Percentiles rank a stretch among this genome's conserved stretches.
phyloP scores from a whole-genome alignment of 2,329 filamentous ascomycete species.

The Calonectria leucothoes region DNA sequence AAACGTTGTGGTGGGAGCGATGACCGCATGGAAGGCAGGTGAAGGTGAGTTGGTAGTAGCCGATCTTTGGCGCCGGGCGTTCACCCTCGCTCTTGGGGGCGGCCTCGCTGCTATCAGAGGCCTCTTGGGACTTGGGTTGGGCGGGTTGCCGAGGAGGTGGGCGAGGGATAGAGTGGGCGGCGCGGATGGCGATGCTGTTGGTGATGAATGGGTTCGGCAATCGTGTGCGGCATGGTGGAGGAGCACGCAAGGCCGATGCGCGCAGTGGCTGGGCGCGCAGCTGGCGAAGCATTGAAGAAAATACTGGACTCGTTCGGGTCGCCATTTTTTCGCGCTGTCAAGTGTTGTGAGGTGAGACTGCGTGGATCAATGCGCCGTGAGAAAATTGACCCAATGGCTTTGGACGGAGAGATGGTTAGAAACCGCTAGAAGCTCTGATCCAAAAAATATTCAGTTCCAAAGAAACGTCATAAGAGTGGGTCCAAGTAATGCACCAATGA shows the following conservation, averaged over 20 bases:
- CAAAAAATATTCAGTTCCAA: slow-evolving; percentile 2
- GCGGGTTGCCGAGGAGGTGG: slow-evolving; percentile 38
- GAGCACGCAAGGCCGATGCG: slow-evolving; percentile 24
- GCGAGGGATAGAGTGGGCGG: slow-evolving; percentile 51
- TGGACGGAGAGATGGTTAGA: background rate
- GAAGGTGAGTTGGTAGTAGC: slow-evolving; percentile 89
- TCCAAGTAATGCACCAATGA: slow-evolving; percentile 1
- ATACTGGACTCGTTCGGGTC: slow-evolving; percentile 36
- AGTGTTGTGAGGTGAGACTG: background rate
- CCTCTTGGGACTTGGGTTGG: slow-evolving; percentile 18
- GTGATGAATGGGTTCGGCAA: slow-evolving; percentile 28
- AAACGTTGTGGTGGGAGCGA: slow-evolving; percentile 86
- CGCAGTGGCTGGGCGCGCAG: slow-evolving; percentile 29
- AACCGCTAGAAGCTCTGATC: slow-evolving; percentile 32
- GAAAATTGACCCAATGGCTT: slow-evolving; percentile 3
- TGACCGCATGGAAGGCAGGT: slow-evolving; percentile 88
- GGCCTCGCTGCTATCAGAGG: slow-evolving; percentile 26
- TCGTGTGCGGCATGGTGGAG: slow-evolving; percentile 17
- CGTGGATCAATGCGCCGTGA: background rate
- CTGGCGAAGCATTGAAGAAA: slow-evolving; percentile 32
- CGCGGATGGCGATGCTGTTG: slow-evolving; percentile 37
- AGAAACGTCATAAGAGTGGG: slow-evolving; percentile 21
- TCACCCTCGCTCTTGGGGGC: slow-evolving; percentile 42
- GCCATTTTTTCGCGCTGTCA: slow-evolving; percentile 41
- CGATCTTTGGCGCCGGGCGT: slow-evolving; percentile 56